Evolutionary conservation across 2,329 filamentous ascomycete species (phyloP).

Genomic region (Nemania diffusa): DNA sequence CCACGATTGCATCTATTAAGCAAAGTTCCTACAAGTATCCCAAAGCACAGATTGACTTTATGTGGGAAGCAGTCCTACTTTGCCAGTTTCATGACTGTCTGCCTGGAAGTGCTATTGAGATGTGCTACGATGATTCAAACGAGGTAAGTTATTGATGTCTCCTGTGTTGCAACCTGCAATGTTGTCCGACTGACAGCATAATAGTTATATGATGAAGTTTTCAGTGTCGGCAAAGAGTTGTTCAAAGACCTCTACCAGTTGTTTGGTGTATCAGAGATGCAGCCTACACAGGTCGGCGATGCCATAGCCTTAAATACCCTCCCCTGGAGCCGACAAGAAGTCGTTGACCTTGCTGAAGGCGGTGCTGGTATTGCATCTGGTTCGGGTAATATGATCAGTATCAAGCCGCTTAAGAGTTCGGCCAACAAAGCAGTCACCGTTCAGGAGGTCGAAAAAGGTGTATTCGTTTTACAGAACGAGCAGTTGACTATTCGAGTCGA

Average conservation of each 20-base stretch:
- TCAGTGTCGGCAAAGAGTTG: constrained; percentile 77
- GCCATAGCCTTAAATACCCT: constrained; percentile 83
- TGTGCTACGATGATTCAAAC: constrained; percentile 97
- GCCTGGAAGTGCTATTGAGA: constrained; percentile 93
- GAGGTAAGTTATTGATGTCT: constrained; percentile 60
- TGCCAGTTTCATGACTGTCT: constrained; percentile 99
- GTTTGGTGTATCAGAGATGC: constrained; percentile 68
- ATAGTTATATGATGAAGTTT: constrained; percentile 83
- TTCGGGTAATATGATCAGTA: constrained; percentile 62
- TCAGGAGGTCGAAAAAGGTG: constrained; percentile 62
- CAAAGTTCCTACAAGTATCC: constrained; percentile 84
- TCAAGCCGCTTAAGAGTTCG: constrained; percentile 57
- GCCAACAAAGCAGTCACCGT: constrained; percentile 62
- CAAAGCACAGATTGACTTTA: constrained; percentile 90
- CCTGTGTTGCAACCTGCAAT: background rate
- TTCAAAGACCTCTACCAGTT: constrained; percentile 74
- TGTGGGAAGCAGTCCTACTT: constrained; percentile 93
- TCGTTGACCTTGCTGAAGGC: constrained; percentile 71
- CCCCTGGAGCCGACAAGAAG: constrained; percentile 82
- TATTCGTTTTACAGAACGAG: constrained; percentile 83
- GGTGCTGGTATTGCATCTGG: constrained; percentile 67
- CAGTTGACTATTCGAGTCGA: constrained; percentile 79
- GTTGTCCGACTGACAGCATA: constrained; percentile 16
- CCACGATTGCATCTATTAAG: constrained; percentile 83
- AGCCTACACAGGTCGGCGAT: constrained; percentile 55